Evolutionary conservation across 2,329 filamentous ascomycete genomes (phyloP).

Genomic region (Fusarium sp.): DNA sequence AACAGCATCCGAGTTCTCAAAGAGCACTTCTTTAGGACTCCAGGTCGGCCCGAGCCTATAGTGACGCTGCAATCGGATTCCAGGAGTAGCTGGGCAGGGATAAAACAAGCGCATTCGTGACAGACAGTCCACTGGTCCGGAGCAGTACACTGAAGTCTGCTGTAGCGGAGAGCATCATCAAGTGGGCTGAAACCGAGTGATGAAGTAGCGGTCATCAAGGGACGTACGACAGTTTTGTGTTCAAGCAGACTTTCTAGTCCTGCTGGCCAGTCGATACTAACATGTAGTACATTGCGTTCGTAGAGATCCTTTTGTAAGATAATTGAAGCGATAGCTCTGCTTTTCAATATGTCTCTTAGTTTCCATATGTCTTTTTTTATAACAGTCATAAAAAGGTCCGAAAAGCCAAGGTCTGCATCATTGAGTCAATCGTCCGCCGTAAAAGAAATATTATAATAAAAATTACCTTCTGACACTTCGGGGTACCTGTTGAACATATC

Average conservation of each 20-base stretch:
- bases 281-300: background rate
- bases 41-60: accelerated
- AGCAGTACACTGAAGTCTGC: background rate
- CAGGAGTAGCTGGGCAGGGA: accelerated
- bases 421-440: accelerated
- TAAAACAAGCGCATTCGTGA: background rate
- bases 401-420: background rate
- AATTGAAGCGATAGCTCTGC: accelerated
- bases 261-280: background rate
- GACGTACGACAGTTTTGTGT: accelerated
- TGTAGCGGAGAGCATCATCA: background rate
- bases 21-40: background rate
- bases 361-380: accelerated
- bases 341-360: background rate
- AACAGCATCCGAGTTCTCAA: background rate
- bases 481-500: too few relatives aligned
- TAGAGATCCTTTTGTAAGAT: background rate
- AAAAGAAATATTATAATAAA: accelerated
- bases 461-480: background rate
- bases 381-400: background rate
- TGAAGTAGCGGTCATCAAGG: background rate
- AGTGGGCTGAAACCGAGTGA: accelerated
- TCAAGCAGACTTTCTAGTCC: background rate
- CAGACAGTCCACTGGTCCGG: background rate
- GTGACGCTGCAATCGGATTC: background rate